Base-by-base conservation (phyloP, 2,329 filamentous ascomycete species). In the Exutisphaerella laricina region DNA sequence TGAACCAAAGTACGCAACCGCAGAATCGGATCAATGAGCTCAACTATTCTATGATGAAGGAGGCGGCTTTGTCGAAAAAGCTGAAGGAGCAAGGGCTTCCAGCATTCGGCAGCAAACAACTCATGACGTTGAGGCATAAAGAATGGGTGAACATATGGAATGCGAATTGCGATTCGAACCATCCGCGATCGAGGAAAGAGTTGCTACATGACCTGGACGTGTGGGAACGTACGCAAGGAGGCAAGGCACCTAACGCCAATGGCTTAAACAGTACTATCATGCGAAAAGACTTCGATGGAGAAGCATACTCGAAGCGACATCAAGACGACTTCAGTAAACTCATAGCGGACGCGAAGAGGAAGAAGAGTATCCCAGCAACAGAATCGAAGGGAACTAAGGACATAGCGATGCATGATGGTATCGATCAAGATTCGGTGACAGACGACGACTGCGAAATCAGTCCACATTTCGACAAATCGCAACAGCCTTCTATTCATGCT, bases 81-180 rank as follows among this genome's bases (percentile, higher is more conserved):
- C 70, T 98, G 30, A 64, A 71, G 13, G 88, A 95, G 2, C 71
- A 92, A 1, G 88, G 89, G 1, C 81, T 97, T 43, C 82, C 87
- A 0, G 76, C 73, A 7, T 72, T 69, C 46, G 92, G 92, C 1
- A 66, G 74, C 1, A 83, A 83, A 33, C 69, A 74, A 33, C 71
- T 89, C 1, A 71, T 97, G 41, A 84, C 90, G 61, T 78, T 75
- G 52, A 78, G 94, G 13, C 89, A 97, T 58, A 86, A 79, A 17
- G 92, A 98, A 65, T 98, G 89, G 89, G 75, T 92, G 39, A 96
- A 92, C 26, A 69, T 98, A 13, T 96, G 88, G 84, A 98, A 98
- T 63, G 86, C 94, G 8, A 98, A 98, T 61, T 95, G 88, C 66
- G 92, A 98, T 64, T 84, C 89, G 2, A 77, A 77, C 25, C 70